Evolutionary conservation across 2,329 filamentous ascomycete genomes (phyloP).

Genomic region (Calonectria pseudoreteaudii): DNA sequence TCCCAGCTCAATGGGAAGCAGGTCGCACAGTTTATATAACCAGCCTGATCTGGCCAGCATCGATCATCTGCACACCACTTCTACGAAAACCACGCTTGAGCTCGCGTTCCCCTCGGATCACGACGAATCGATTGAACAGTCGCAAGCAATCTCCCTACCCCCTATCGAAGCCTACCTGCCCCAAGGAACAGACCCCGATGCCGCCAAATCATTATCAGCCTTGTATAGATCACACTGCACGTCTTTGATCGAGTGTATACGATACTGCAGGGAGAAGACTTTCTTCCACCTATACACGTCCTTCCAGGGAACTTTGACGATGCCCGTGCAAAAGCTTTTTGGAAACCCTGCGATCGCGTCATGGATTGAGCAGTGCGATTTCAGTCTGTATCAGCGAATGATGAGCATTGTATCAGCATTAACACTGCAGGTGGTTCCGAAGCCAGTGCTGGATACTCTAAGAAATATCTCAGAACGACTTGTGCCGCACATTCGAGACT

Average conservation of each 20-base stretch:
- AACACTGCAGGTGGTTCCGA: slow-evolving; percentile 90
- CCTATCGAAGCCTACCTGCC: slow-evolving; percentile 86
- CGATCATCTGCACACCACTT: slow-evolving; percentile 68
- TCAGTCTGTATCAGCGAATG: slow-evolving; percentile 96
- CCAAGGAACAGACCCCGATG: slow-evolving; percentile 83
- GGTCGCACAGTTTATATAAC: slow-evolving; percentile 67
- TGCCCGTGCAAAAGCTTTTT: slow-evolving; percentile 94
- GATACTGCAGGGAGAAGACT: slow-evolving; percentile 96
- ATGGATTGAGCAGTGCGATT: slow-evolving; percentile 97
- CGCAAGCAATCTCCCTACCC: slow-evolving; percentile 83
- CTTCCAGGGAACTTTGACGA: slow-evolving; percentile 95
- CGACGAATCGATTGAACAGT: slow-evolving; percentile 65
- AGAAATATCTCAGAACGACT: slow-evolving; percentile 87
- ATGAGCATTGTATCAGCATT: slow-evolving; percentile 91
- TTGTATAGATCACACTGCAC: slow-evolving; percentile 96
- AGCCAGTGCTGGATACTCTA: slow-evolving; percentile 86
- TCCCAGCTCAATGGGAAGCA: slow-evolving; percentile 29
- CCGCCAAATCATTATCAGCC: slow-evolving; percentile 85
- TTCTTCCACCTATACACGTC: slow-evolving; percentile 96
- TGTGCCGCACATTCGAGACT: slow-evolving; percentile 83
- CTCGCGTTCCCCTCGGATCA: slow-evolving; percentile 71
- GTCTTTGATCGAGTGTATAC: slow-evolving; percentile 93
- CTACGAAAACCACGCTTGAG: slow-evolving; percentile 67
- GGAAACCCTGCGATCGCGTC: slow-evolving; percentile 82
- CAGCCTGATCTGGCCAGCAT: slow-evolving; percentile 67